These are phyloP conservation scores for Cicer judaicum DNA, from an alignment of 306 rosid genomes.

Conservation along the genomic window DNA sequence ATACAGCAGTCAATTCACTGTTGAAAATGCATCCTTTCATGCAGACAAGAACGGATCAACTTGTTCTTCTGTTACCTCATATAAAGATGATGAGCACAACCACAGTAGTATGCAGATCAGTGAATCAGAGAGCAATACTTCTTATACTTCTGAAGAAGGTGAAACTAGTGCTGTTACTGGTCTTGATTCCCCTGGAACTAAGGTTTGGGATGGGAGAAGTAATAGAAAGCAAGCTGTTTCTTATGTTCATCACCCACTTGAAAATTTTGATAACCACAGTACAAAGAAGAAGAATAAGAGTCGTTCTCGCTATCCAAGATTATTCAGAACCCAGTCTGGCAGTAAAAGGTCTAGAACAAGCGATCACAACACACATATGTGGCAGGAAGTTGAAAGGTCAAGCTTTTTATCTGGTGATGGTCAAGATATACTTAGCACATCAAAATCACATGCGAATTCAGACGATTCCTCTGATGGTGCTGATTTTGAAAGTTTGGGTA, in stretches of 20 bases:
- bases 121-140: conserved; percentile 74
- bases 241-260: conserved; percentile 96
- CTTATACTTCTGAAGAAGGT: conserved; percentile 88
- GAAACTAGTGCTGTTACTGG: conserved; percentile 74
- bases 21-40: conserved; percentile 43
- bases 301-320: conserved; percentile 54
- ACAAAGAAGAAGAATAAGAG: conserved; percentile 67
- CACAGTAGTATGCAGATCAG: conserved; percentile 46
- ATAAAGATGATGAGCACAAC: conserved; percentile 57
- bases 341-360: conserved; percentile 69
- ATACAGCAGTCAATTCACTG: conserved; percentile 44
- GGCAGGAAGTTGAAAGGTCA: conserved; percentile 98
- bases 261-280: conserved; percentile 59
- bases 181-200: conserved; percentile 93
- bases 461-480: conserved; percentile 81
- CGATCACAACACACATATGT: conserved; percentile 56
- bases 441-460: conserved; percentile 53
- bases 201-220: conserved; percentile 94
- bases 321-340: conserved; percentile 60
- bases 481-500: conserved; percentile 66
- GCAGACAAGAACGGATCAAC: conserved; percentile 50
- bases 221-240: conserved; percentile 72
- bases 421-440: conserved; percentile 77
- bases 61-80: conserved; percentile 46
- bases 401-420: conserved; percentile 97